These are phyloP conservation scores for Megacollybia marginata DNA, from an alignment of 768 basidiomycete genomes.

Conservation along the genomic window DNA sequence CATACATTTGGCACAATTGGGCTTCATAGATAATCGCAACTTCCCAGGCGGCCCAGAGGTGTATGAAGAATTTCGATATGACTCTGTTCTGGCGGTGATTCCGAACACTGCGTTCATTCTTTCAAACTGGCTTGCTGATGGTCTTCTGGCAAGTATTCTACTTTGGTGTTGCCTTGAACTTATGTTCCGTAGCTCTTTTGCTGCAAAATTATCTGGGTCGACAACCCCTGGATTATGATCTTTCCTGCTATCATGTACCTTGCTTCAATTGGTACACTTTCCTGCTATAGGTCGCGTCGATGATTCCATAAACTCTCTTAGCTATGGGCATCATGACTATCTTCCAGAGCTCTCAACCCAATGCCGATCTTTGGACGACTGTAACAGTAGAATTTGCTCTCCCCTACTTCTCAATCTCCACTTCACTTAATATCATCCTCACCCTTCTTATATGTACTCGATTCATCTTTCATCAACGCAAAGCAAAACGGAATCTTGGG, in stretches of 20 bases:
- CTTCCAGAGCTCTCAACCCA: slow-evolving; percentile 7
- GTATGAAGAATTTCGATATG: slow-evolving; percentile 14
- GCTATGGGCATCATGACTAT: slow-evolving; percentile 10
- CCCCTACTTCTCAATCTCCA: slow-evolving; percentile 20
- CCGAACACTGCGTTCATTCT: slow-evolving; percentile 12
- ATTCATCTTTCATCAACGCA: slow-evolving; percentile 13
- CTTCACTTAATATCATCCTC: slow-evolving; percentile 19
- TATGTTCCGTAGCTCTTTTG: slow-evolving; percentile 1
- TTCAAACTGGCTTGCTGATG: slow-evolving; percentile 13
- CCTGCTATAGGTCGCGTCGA: slow-evolving; percentile 2
- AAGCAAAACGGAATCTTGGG: slow-evolving; percentile 8
- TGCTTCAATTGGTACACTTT: background rate
- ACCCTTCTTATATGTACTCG: slow-evolving; percentile 18
- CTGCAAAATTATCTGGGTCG: slow-evolving; percentile 4
- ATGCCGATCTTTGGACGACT: slow-evolving; percentile 8
- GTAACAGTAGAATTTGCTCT: slow-evolving; percentile 12
- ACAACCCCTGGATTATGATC: slow-evolving; percentile 3
- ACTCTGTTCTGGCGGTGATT: slow-evolving; percentile 8
- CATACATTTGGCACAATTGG: slow-evolving; percentile 14
- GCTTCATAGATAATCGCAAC: slow-evolving; percentile 23
- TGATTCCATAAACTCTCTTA: background rate
- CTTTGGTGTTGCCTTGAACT: background rate
- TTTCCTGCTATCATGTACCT: slow-evolving; percentile 7
- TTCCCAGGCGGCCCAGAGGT: slow-evolving; percentile 22
- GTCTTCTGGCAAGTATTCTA: slow-evolving; percentile 9